Evolutionary conservation across 2,329 filamentous ascomycete species (phyloP).

Genomic region (Fusarium nisikadoi): DNA sequence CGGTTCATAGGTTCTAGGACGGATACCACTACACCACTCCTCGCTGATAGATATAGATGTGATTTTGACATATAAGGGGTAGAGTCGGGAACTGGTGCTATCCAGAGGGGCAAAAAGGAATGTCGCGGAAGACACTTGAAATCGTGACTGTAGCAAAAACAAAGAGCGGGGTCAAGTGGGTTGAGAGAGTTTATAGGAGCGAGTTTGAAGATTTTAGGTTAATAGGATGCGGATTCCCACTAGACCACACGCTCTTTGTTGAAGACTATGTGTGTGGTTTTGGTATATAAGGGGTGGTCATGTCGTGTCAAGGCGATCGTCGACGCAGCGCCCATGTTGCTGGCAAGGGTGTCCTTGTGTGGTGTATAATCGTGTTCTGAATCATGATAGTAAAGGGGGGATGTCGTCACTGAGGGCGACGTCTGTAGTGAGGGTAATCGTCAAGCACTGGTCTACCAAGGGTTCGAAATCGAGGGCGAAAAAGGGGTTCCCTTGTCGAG

Average conservation of each 20-base stretch:
- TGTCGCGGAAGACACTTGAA: neutral
- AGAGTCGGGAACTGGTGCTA: neutral
- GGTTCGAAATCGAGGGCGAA: neutral
- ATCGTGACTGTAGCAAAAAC: neutral
- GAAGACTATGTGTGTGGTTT: neutral
- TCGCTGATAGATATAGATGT: neutral
- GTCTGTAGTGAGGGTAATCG: neutral
- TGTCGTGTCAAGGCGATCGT: too few relatives aligned
- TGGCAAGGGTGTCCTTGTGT: too few relatives aligned
- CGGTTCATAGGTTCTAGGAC: neutral
- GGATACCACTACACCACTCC: constrained; percentile 4
- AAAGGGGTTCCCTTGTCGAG: fast-evolving
- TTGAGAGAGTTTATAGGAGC: neutral
- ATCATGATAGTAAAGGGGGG: too few relatives aligned
- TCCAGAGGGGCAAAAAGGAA: neutral
- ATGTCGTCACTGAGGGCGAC: fast-evolving
- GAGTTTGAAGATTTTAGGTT: neutral
- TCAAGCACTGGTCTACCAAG: neutral
- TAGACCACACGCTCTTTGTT: constrained; percentile 7
- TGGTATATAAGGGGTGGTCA: neutral
- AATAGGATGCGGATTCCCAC: neutral
- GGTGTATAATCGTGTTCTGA: too few relatives aligned
- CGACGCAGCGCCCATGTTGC: too few relatives aligned
- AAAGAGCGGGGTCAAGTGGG: neutral
- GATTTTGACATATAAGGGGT: neutral